Evolutionary conservation across 2,329 filamentous ascomycete species (phyloP), one percentile per base, ranked within the genome.

Genomic region (Alternaria solani): DNA sequence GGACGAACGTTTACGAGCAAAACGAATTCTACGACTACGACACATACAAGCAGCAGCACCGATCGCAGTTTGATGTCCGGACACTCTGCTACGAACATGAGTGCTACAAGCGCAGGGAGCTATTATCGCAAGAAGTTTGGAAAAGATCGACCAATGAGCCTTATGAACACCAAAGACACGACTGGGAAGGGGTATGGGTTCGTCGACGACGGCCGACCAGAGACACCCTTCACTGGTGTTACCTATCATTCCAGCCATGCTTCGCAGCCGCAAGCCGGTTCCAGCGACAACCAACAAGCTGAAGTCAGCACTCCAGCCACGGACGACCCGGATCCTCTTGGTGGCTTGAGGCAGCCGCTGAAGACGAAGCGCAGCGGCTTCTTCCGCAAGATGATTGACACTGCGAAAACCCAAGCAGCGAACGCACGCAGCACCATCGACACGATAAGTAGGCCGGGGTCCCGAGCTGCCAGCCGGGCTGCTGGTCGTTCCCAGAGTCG

Each of bases 351-450:
- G 12, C 84, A 86, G 9, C 93, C 93, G 91, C 16, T 49, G 8
- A 94, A 79, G 84, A 88, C 92, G 64, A 82, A 79, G 67, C 95
- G 93, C 77, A 89, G 90, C 63, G 94, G 93, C 49, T 96, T 98
- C 73, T 95, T 98, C 84, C 95, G 94, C 79, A 96, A 96, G 74
- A 94, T 98, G 69, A 88, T 97, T 30, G 94, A 97, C 66, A 93
- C 92, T 2, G 94, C 94, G 16, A 97, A 96, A 81, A 97, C 94
- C 0, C 93, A 93, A 32, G 94, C 96, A 34, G 94, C 94, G 2
- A 96, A 89, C 74, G 93, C 92, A 54, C 88, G 94, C 63, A 95
- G 91, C 66, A 96, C 91, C 65, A 92, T 97, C 66, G 91, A 90
- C 3, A 87, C 88, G 5, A 73, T 75, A 18, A 65, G 86, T 83